These are phyloP conservation scores for Kurtzmaniella cleridarum DNA, from an alignment of 805 yeast genomes.

Conservation along the genomic window DNA sequence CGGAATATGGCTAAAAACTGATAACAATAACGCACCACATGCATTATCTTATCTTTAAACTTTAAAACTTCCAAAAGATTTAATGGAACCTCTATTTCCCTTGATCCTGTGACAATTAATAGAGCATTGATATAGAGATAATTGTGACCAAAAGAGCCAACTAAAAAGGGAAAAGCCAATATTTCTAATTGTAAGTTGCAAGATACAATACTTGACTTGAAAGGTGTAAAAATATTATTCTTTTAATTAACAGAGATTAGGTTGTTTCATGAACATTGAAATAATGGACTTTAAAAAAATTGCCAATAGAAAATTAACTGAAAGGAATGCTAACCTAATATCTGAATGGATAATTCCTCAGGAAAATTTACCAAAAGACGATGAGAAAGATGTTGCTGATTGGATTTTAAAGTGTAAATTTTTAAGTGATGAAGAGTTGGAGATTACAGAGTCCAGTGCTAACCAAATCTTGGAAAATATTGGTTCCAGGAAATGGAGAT, in stretches of 20 bases:
- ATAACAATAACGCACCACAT: no score
- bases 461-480: conserved; percentile 21
- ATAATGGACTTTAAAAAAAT: conserved; percentile 26
- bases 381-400: conserved; percentile 30
- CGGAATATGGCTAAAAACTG: no score
- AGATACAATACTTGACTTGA: no score
- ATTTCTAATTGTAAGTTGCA: no score
- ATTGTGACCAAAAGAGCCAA: no score
- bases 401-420: conserved; percentile 33
- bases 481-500: conserved; percentile 27
- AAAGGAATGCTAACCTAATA: conserved; percentile 39
- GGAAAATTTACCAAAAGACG: conserved; percentile 22
- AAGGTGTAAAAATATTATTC: no score
- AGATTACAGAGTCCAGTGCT: conserved; percentile 33
- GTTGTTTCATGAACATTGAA: conserved; percentile 8
- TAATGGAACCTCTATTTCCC: no score
- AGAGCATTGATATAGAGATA: no score
- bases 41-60: no score
- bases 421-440: conserved; percentile 25
- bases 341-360: conserved; percentile 40
- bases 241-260: no score
- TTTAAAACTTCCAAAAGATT: no score
- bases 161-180: no score
- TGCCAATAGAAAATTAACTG: conserved; percentile 35
- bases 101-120: neutral